Evolutionary conservation across 2,329 filamentous ascomycete genomes (phyloP).

Genomic region (Salinomyces thailandicus): DNA sequence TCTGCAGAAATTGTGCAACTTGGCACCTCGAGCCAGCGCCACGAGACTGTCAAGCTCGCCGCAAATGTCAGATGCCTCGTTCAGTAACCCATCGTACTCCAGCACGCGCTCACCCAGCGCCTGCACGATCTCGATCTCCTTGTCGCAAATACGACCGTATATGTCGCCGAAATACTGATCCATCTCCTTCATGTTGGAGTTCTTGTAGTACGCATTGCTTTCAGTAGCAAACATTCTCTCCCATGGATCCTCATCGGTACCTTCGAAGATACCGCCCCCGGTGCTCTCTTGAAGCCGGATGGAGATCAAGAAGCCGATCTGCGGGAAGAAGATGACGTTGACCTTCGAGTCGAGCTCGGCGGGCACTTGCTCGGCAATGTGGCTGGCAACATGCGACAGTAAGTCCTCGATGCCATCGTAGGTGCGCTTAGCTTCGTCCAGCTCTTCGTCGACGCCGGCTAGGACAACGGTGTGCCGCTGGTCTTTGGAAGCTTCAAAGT

Average conservation of each 20-base stretch:
- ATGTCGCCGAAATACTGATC: conserved; percentile 76
- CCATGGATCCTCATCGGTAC: conserved; percentile 55
- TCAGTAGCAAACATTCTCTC: conserved; percentile 63
- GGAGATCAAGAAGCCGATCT: conserved; percentile 79
- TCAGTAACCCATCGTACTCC: conserved; percentile 55
- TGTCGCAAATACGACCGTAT: conserved; percentile 73
- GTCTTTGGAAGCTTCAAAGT: conserved; percentile 66
- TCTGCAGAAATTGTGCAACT: conserved; percentile 57
- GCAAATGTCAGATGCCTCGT: conserved; percentile 63
- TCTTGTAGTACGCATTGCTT: conserved; percentile 75
- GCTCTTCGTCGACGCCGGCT: conserved; percentile 56
- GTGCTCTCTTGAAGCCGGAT: conserved; percentile 53
- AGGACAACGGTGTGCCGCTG: conserved; percentile 64
- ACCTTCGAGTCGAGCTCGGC: conserved; percentile 42
- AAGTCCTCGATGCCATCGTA: conserved; percentile 71
- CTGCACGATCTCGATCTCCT: conserved; percentile 82
- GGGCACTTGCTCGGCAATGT: conserved; percentile 55
- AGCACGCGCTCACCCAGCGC: conserved; percentile 61
- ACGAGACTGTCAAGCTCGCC: conserved; percentile 81
- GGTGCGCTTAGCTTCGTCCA: conserved; percentile 67
- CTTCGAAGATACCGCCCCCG: conserved; percentile 53
- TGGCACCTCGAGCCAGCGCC: conserved; percentile 68
- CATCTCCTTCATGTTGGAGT: conserved; percentile 65
- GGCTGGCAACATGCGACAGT: conserved; percentile 55
- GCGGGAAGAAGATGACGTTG: conserved; percentile 83